Evolutionary conservation across 2,329 filamentous ascomycete genomes (phyloP).

Genomic region (Nothophoma quercina): DNA sequence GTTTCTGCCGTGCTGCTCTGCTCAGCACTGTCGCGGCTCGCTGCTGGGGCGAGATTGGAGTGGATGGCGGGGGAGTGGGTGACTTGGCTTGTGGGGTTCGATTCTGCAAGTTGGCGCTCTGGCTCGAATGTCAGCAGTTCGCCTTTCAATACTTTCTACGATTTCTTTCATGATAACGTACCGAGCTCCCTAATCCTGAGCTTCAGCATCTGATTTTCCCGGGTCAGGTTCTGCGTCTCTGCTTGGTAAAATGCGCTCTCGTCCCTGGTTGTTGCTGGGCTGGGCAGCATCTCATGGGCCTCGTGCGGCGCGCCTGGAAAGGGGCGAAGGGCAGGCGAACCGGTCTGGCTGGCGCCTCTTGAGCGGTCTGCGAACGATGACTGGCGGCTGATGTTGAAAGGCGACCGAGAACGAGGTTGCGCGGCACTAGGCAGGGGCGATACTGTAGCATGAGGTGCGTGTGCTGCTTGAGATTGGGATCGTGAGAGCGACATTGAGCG

Average conservation of each 20-base stretch:
- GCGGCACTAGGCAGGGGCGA: constrained; percentile 44
- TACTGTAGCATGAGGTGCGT: constrained; percentile 41
- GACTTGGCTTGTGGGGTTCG: constrained; percentile 40
- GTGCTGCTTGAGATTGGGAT: constrained; percentile 25
- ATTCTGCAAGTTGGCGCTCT: constrained; percentile 48
- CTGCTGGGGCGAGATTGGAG: constrained; percentile 32
- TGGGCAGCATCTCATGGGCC: constrained; percentile 67
- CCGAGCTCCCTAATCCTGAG: constrained; percentile 76
- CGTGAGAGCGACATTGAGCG: constrained; percentile 54
- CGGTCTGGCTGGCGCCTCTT: constrained; percentile 49
- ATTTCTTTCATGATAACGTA: constrained; percentile 46
- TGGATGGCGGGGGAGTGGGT: constrained; percentile 41
- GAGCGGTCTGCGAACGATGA: constrained; percentile 52
- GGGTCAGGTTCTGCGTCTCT: constrained; percentile 77
- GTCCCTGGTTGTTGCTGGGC: constrained; percentile 61
- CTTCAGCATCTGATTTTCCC: constrained; percentile 85
- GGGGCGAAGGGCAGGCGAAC: constrained; percentile 60
- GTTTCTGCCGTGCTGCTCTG: constrained; percentile 1
- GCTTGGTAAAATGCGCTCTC: constrained; percentile 83
- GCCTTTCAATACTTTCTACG: too few species aligned
- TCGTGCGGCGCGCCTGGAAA: constrained; percentile 55
- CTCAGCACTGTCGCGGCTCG: constrained; percentile 22
- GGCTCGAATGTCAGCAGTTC: too few species aligned
- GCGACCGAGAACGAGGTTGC: constrained; percentile 44
- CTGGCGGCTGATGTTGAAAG: constrained; percentile 53